Evolutionary conservation across 164 flowering plant genomes (phyloP).

Genomic region (Stephania japonica): DNA sequence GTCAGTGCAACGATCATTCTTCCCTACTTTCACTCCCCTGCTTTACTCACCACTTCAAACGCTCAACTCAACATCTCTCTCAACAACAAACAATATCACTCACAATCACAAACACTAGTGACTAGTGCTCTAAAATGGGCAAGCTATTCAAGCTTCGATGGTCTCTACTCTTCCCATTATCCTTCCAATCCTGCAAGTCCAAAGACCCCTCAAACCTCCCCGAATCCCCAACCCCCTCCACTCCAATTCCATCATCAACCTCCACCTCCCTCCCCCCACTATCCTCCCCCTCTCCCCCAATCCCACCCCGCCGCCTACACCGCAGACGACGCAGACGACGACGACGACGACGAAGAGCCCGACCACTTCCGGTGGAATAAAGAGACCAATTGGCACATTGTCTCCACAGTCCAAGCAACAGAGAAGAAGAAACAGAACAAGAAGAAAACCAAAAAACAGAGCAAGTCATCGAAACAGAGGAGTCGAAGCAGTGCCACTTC

Average conservation of each 20-base stretch:
- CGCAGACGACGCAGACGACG: background rate
- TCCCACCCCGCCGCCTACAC: background rate
- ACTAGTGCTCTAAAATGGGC: slow-evolving; percentile 20
- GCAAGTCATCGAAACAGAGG: slow-evolving; percentile 7
- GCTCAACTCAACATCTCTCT: too few species aligned
- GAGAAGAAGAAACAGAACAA: background rate
- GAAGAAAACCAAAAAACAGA: slow-evolving; percentile 19
- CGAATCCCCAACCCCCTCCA: slow-evolving; percentile 16
- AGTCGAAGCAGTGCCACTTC: slow-evolving; percentile 51
- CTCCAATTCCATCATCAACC: slow-evolving; percentile 23
- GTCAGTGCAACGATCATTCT: too few species aligned
- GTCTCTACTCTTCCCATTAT: slow-evolving; percentile 19
- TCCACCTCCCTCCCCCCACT: slow-evolving; percentile 1
- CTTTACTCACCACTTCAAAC: too few species aligned
- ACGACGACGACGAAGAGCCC: background rate
- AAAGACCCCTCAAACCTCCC: slow-evolving; percentile 20
- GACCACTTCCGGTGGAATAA: slow-evolving; percentile 19
- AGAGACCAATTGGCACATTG: slow-evolving; percentile 54
- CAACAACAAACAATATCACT: background rate
- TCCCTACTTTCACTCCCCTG: too few species aligned
- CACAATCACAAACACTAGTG: background rate
- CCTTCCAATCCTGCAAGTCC: slow-evolving; percentile 36
- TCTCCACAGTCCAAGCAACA: slow-evolving; percentile 22
- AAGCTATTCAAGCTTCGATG: slow-evolving; percentile 33
- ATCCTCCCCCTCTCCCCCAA: background rate